Conservation (phyloP, 2,329 filamentous ascomycete genomes). For the Grosmannia clavigera region DNA sequence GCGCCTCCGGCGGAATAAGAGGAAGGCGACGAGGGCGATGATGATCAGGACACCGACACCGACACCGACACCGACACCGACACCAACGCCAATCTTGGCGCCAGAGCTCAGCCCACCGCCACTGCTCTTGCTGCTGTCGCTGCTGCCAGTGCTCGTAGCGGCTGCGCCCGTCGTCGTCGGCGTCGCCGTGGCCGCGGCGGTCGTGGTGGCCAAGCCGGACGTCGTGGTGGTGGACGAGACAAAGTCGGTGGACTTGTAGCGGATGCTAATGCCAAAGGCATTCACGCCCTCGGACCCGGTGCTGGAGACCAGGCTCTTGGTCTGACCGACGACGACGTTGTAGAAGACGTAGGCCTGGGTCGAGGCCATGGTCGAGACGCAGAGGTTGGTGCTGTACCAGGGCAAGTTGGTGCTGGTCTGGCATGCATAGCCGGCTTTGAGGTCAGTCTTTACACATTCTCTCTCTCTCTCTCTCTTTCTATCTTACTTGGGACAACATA, state of each 20-base stretch:
- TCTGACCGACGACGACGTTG: constrained; percentile 1
- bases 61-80: constrained; percentile 18
- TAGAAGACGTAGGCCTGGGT: not conserved
- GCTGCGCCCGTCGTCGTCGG: not conserved
- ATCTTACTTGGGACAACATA: constrained; percentile 6
- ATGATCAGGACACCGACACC: constrained; percentile 20
- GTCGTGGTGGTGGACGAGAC: not conserved
- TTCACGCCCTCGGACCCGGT: constrained; percentile 2
- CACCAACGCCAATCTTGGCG: constrained; percentile 23
- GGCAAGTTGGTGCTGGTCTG: not conserved
- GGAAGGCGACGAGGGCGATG: constrained; percentile 15
- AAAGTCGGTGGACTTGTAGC: constrained; percentile 3
- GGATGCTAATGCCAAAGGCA: constrained; percentile 7
- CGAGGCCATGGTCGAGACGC: constrained; percentile 1
- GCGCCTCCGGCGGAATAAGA: constrained; percentile 1
- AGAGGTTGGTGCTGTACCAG: constrained; percentile 5
- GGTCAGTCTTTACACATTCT: not conserved
- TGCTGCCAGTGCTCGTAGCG: not conserved
- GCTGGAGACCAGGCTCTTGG: not conserved
- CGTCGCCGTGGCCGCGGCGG: not conserved
- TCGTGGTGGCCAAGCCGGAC: not conserved
- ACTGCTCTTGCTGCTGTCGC: not conserved
- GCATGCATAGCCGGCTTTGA: not conserved
- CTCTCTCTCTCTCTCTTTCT: not conserved
- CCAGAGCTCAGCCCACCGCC: constrained; percentile 18